Evolutionary conservation across 108 stramenopile species (phyloP).

Genomic region (Nitzschia inconspicua): DNA sequence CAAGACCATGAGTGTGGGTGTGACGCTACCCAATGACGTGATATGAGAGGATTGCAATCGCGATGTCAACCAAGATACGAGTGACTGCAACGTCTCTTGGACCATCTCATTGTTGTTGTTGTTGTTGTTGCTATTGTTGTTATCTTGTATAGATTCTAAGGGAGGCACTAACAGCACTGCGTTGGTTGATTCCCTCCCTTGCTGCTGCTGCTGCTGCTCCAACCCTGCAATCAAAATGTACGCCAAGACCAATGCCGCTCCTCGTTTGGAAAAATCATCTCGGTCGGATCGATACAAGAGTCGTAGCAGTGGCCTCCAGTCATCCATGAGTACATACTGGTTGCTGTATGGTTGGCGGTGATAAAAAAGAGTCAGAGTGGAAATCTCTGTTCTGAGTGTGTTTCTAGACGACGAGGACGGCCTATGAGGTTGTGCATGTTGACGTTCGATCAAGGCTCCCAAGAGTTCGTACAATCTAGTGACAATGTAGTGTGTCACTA

Average conservation of each 20-base stretch:
- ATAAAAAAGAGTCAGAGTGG: constrained; percentile 19
- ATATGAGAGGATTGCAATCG: constrained; percentile 57
- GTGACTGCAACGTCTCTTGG: constrained; percentile 46
- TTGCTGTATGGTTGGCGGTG: too few species aligned
- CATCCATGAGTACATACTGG: constrained; percentile 54
- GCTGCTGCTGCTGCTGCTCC: not conserved
- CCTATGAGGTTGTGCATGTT: not conserved
- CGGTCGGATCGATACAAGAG: constrained; percentile 57
- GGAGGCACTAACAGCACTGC: too few species aligned
- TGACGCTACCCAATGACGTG: constrained; percentile 56
- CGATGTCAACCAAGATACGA: constrained; percentile 69
- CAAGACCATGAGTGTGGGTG: constrained; percentile 60
- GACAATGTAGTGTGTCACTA: constrained; percentile 63
- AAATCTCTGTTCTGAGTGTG: too few species aligned
- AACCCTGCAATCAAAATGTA: constrained; percentile 64
- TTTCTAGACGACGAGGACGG: too few species aligned
- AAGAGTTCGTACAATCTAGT: constrained; percentile 60
- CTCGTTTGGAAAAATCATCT: constrained; percentile 62
- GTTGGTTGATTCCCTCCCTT: not conserved
- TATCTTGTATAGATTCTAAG: too few species aligned
- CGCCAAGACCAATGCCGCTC: constrained; percentile 64
- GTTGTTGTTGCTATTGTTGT: not conserved
- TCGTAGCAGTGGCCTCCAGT: constrained; percentile 68
- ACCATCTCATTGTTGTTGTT: constrained; percentile 6
- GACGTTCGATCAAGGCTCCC: constrained; percentile 30